A percentile compares a stretch with the other conserved stretches of the same genome.
phyloP scores from a whole-genome alignment of 2,329 filamentous ascomycete genomes.

The Aspergillus luchuensis region DNA sequence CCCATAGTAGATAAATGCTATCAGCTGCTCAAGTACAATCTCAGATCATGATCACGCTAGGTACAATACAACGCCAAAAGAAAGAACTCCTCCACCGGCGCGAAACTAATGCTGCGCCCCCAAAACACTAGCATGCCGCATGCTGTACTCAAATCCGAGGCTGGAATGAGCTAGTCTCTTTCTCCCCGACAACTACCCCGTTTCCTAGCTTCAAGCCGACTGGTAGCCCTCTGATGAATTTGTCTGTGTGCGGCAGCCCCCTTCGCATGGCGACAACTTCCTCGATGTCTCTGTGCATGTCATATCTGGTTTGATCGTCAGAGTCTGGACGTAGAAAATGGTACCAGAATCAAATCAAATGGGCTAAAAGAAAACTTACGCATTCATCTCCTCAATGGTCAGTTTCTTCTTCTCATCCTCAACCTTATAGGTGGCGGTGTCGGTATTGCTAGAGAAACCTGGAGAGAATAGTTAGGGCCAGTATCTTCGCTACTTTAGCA shows the following conservation, averaged over 20 bases:
- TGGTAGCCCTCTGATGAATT: conserved; percentile 50
- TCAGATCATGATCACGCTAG: not conserved
- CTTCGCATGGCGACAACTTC: conserved; percentile 46
- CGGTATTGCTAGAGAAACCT: conserved; percentile 65
- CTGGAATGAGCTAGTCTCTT: not conserved
- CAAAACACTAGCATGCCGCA: too few species aligned
- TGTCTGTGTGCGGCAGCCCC: conserved; percentile 36
- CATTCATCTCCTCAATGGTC: conserved; percentile 71
- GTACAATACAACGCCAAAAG: not conserved
- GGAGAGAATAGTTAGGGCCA: conserved; percentile 16
- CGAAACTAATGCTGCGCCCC: not conserved
- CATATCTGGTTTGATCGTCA: conserved; percentile 47
- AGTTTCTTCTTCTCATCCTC: conserved; percentile 62
- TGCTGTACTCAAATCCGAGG: not conserved
- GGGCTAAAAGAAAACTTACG: conserved; percentile 44
- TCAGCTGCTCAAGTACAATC: not conserved
- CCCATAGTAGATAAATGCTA: not conserved
- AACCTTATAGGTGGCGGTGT: conserved; percentile 61
- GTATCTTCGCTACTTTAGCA: not conserved
- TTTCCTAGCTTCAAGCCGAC: conserved; percentile 47
- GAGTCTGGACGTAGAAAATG: not conserved
- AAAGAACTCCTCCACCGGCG: not conserved
- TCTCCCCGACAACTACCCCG: conserved; percentile 36
- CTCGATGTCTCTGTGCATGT: conserved; percentile 61
- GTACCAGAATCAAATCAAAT: not conserved